phyloP scores from a whole-genome alignment of 75 land plant genomes.

The Pinus taeda region DNA sequence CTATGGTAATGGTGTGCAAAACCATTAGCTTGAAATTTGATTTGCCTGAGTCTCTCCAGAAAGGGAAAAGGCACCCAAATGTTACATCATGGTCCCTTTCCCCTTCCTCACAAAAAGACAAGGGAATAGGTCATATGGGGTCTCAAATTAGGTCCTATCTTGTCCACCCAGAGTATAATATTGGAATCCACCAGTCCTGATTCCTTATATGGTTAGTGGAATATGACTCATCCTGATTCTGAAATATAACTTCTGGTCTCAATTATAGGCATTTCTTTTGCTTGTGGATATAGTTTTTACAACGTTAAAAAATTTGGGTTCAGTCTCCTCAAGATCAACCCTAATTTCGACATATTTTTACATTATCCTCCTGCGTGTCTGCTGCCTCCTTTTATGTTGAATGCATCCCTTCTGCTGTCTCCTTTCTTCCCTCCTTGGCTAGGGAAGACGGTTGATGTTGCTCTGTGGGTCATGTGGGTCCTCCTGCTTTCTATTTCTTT shows the following conservation, averaged over 20 bases:
- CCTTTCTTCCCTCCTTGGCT: not conserved
- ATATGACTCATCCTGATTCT: not conserved
- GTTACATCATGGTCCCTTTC: too few species aligned
- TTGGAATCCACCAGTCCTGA: too few species aligned
- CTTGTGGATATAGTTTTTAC: not conserved
- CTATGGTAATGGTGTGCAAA: too few species aligned
- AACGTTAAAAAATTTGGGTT: not conserved
- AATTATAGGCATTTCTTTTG: not conserved
- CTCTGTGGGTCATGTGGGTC: not conserved
- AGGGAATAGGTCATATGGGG: too few species aligned
- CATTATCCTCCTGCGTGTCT: constrained; percentile 4
- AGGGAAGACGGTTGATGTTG: not conserved
- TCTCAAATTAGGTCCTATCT: too few species aligned
- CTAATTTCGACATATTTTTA: not conserved
- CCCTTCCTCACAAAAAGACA: too few species aligned
- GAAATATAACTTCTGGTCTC: constrained; percentile 3
- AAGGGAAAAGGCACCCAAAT: too few species aligned
- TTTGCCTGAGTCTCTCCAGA: too few species aligned
- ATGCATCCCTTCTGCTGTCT: constrained; percentile 1
- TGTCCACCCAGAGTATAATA: too few species aligned
- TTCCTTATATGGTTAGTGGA: not conserved
- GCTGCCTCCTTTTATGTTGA: constrained; percentile 5
- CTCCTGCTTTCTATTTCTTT: not conserved
- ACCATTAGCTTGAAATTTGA: too few species aligned
- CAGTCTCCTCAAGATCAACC: not conserved